A percentile compares a stretch with the other conserved stretches of the same genome.
Evolutionary conservation across 2,329 filamentous ascomycete genomes (phyloP).

Genomic region (Colletotrichum ledebouriae): DNA sequence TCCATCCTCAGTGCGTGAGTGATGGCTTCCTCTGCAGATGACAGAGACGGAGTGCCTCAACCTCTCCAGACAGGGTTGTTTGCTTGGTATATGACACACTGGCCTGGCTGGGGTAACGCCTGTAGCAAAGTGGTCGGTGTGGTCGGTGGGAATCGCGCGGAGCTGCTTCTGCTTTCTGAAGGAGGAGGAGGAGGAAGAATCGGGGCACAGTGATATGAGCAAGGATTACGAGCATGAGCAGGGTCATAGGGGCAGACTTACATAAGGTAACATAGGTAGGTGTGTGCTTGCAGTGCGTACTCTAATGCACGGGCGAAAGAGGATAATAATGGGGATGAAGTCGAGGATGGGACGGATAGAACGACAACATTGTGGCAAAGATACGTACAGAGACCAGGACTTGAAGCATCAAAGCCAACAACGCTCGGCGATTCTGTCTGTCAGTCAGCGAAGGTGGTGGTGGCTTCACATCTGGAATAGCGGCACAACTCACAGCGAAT

Average conservation of each 20-base stretch:
- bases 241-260: slow-evolving; percentile 3
- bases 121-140: slow-evolving; percentile 21
- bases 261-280: slow-evolving; percentile 16
- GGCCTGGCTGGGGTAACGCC: slow-evolving; percentile 15
- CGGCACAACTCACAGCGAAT: slow-evolving; percentile 23
- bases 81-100: slow-evolving; percentile 28
- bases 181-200: slow-evolving; percentile 17
- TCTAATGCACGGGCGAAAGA: slow-evolving; percentile 20
- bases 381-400: slow-evolving; percentile 27
- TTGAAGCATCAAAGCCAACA: slow-evolving; percentile 2
- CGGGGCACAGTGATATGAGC: slow-evolving; percentile 21
- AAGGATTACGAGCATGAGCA: slow-evolving; percentile 23
- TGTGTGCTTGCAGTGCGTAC: slow-evolving; percentile 14
- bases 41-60: slow-evolving; percentile 16
- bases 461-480: slow-evolving; percentile 19
- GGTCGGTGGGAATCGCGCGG: slow-evolving; percentile 25
- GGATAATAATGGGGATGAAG: slow-evolving; percentile 13
- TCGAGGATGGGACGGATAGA: slow-evolving; percentile 28
- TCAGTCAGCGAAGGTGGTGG: slow-evolving; percentile 13
- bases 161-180: slow-evolving; percentile 14
- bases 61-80: slow-evolving; percentile 11
- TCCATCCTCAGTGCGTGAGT: slow-evolving; percentile 3
- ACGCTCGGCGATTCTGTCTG: slow-evolving; percentile 4
- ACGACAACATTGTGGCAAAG: slow-evolving; percentile 27
- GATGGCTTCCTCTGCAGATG: slow-evolving; percentile 15